phyloP scores from a whole-genome alignment of 805 yeast species.

The Candida caryicola region DNA sequence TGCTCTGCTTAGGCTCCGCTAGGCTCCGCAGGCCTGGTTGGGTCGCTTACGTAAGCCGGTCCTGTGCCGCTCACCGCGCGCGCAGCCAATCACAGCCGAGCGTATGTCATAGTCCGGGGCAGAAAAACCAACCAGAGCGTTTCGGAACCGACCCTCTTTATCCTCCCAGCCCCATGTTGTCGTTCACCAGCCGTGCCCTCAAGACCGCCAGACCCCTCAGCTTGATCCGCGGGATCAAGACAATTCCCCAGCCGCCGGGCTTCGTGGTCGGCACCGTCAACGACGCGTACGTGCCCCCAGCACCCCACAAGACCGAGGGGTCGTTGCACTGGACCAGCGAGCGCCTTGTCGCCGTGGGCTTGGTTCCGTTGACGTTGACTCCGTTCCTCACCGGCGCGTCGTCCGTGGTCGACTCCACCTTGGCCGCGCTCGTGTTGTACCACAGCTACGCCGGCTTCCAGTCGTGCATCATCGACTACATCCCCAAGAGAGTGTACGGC shows the following conservation, averaged over 20 bases:
- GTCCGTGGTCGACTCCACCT: conserved; percentile 54
- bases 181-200: conserved; percentile 11
- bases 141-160: neutral
- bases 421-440: conserved; percentile 53
- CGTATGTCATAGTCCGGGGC: conserved; percentile 12
- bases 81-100: conserved; percentile 9
- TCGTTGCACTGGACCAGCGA: conserved; percentile 76
- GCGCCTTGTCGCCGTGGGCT: conserved; percentile 53
- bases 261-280: conserved; percentile 67
- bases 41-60: too few relatives aligned
- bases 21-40: too few relatives aligned
- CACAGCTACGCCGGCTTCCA: conserved; percentile 73
- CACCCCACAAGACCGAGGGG: conserved; percentile 56
- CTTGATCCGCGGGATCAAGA: conserved; percentile 38
- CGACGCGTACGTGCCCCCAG: conserved; percentile 65
- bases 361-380: conserved; percentile 61
- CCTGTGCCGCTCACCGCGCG: too few relatives aligned
- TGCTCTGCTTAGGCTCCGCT: too few relatives aligned
- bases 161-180: conserved; percentile 18
- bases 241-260: conserved; percentile 72
- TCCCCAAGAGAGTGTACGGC: conserved; percentile 73
- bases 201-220: conserved; percentile 10
- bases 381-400: conserved; percentile 58
- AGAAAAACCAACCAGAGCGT: conserved; percentile 6
- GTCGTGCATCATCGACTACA: conserved; percentile 75